phyloP scores from a whole-genome alignment of 345 rosid species.

The Erucastrum elatum region DNA sequence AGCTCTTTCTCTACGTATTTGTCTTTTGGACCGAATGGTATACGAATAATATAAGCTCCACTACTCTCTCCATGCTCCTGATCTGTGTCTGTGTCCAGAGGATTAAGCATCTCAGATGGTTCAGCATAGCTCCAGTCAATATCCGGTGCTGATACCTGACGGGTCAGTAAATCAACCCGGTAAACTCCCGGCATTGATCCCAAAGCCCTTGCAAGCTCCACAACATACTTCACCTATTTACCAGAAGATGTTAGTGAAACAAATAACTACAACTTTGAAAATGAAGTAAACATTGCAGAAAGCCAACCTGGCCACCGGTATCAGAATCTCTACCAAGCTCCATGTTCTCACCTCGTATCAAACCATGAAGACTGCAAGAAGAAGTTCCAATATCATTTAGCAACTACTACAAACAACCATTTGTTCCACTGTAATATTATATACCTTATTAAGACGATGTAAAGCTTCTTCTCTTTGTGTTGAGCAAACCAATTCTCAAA shows the following conservation, averaged over 20 bases:
- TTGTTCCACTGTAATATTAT: neutral
- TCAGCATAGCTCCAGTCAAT: conserved; percentile 71
- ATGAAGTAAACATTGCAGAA: neutral
- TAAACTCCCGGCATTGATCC: conserved; percentile 75
- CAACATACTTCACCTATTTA: conserved; percentile 70
- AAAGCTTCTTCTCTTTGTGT: conserved; percentile 63
- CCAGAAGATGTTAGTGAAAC: neutral
- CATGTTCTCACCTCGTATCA: conserved; percentile 74
- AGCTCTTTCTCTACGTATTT: conserved; percentile 63
- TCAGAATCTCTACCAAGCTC: conserved; percentile 83
- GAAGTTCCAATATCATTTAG: conserved; percentile 7
- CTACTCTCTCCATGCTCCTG: conserved; percentile 70
- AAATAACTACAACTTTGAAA: neutral
- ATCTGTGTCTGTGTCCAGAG: conserved; percentile 36
- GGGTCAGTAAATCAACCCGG: conserved; percentile 70
- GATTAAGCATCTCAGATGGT: conserved; percentile 67
- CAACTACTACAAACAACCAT: neutral
- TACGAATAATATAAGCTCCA: conserved; percentile 67
- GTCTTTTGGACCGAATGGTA: conserved; percentile 71
- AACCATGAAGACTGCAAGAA: conserved; percentile 68
- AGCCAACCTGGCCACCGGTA: conserved; percentile 77
- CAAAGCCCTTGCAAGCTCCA: conserved; percentile 79
- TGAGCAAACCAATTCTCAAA: conserved; percentile 69
- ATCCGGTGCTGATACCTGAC: conserved; percentile 69
- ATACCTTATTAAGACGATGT: conserved; percentile 75